These are phyloP conservation scores for Phytophthora citrophthora DNA, from an alignment of 352 stramenopile species.

Conservation along the genomic window DNA sequence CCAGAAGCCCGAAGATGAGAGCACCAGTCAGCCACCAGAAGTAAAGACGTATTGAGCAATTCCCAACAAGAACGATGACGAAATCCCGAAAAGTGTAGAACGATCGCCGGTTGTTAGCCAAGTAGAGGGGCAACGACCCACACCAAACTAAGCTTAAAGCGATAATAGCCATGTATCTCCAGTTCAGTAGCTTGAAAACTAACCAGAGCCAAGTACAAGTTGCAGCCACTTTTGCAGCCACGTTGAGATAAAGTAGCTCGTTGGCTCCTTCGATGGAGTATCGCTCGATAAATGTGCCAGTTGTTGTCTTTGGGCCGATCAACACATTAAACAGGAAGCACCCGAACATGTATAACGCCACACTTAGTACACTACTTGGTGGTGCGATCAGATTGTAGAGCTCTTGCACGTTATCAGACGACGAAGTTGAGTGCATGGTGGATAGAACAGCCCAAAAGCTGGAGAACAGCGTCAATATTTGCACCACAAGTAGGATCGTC, in stretches of 20 bases:
- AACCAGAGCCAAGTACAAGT: not conserved
- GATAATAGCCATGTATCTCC: not conserved
- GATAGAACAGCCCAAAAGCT: too few species aligned
- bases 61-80: too few species aligned
- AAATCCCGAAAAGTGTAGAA: too few species aligned
- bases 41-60: slow-evolving; percentile 13
- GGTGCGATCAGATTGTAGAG: too few species aligned
- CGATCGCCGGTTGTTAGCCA: not conserved
- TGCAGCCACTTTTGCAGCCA: not conserved
- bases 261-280: slow-evolving; percentile 22
- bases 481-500: too few species aligned
- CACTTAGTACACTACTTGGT: too few species aligned
- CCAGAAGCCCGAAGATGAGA: slow-evolving; percentile 31
- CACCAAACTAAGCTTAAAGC: slow-evolving; percentile 6
- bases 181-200: not conserved
- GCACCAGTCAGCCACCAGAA: slow-evolving; percentile 26
- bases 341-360: not conserved
- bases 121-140: slow-evolving; percentile 14
- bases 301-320: slow-evolving; percentile 10
- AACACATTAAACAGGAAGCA: slow-evolving; percentile 6
- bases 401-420: too few species aligned
- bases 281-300: slow-evolving; percentile 33
- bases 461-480: too few species aligned
- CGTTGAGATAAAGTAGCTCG: slow-evolving; percentile 6
- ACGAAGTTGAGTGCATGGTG: too few species aligned